Percentiles rank a stretch among this genome's conserved stretches.
Conservation (phyloP, 495 filamentous ascomycete genomes). For the Annulohypoxylon bovei region DNA sequence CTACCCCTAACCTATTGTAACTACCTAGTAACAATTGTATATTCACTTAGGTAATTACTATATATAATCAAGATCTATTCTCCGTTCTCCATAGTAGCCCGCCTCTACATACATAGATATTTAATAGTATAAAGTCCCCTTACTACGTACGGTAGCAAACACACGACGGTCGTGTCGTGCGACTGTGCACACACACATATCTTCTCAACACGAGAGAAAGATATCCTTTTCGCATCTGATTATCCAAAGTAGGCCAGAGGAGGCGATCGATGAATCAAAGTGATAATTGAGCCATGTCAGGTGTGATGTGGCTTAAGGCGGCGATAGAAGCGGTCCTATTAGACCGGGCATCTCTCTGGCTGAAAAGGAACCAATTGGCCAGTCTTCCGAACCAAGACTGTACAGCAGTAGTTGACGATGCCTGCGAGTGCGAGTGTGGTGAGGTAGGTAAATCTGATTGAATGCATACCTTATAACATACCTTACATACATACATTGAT, state of each 20-base stretch:
- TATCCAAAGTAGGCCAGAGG: conserved; percentile 30
- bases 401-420: conserved; percentile 23
- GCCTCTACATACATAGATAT: not conserved
- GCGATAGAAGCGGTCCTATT: conserved; percentile 40
- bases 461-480: conserved; percentile 19
- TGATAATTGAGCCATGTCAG: conserved; percentile 35
- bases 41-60: not conserved
- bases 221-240: conserved; percentile 30
- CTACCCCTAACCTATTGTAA: too few relatives aligned
- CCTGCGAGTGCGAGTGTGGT: conserved; percentile 21
- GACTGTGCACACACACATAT: conserved; percentile 21
- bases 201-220: conserved; percentile 34
- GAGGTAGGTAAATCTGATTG: conserved; percentile 29
- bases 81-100: not conserved
- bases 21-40: not conserved
- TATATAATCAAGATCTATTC: not conserved
- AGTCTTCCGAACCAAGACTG: conserved; percentile 32
- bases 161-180: conserved; percentile 37
- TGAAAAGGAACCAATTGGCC: conserved; percentile 42
- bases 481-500: not conserved
- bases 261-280: conserved; percentile 35
- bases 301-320: conserved; percentile 45
- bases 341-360: conserved; percentile 25
- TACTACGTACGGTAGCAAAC: conserved; percentile 13
- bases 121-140: not conserved